Percentiles rank a stretch among this genome's conserved stretches.
Conservation (phyloP, 2,329 filamentous ascomycete genomes). For the Ophioceras dolichostomum region DNA sequence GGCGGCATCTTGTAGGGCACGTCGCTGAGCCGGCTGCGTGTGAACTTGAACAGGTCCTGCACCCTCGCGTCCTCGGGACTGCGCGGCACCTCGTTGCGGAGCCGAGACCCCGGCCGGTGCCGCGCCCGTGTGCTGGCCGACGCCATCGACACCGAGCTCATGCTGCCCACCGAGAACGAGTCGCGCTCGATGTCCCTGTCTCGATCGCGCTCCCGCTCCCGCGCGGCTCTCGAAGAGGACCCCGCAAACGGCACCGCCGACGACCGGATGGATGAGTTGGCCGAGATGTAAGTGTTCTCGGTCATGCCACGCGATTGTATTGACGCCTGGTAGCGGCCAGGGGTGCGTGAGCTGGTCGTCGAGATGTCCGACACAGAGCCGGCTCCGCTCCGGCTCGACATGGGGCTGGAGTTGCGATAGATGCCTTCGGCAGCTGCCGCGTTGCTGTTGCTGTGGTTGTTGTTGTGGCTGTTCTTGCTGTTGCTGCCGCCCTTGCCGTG, state of each 20-base stretch:
- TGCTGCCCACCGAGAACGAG: slow-evolving; percentile 40
- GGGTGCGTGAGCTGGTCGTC: slow-evolving; percentile 40
- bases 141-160: slow-evolving; percentile 35
- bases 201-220: slow-evolving; percentile 1
- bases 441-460: too few species aligned
- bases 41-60: slow-evolving; percentile 77
- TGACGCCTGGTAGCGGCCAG: slow-evolving; percentile 35
- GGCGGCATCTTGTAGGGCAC: slow-evolving; percentile 64
- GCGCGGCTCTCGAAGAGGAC: slow-evolving; percentile 6
- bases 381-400: slow-evolving; percentile 47
- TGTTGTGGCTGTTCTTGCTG: neutral
- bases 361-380: slow-evolving; percentile 51
- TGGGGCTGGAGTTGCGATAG: slow-evolving; percentile 39
- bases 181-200: slow-evolving; percentile 29
- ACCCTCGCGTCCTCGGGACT: slow-evolving; percentile 64
- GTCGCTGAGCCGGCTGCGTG: slow-evolving; percentile 66
- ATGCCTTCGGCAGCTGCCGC: too few species aligned
- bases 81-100: slow-evolving; percentile 68
- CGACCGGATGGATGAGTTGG: slow-evolving; percentile 44
- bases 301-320: slow-evolving; percentile 41
- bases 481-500: neutral
- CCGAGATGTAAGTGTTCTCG: slow-evolving; percentile 57
- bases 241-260: slow-evolving; percentile 8
- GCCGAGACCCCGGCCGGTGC: slow-evolving; percentile 46
- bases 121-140: slow-evolving; percentile 29